Evolutionary conservation across 495 filamentous ascomycete species (phyloP).

Genomic region (Neurospora sp.): DNA sequence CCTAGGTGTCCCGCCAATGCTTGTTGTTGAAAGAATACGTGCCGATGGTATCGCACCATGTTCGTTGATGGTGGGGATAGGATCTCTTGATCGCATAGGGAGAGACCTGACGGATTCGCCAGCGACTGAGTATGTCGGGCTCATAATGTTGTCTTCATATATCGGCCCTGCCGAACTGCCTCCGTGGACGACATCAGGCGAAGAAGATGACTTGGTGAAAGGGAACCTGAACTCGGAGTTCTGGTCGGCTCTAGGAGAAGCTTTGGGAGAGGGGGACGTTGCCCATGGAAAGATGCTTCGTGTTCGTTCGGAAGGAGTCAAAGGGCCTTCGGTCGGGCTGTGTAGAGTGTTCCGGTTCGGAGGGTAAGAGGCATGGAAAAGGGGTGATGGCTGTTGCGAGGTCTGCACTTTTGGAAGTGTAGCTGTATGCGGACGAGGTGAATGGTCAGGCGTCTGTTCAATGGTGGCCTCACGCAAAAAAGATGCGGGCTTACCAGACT

Average conservation of each 20-base stretch:
- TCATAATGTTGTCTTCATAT: conserved; percentile 20
- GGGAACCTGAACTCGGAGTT: conserved; percentile 66
- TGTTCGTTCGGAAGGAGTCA: conserved; percentile 33
- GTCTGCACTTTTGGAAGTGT: conserved; percentile 28
- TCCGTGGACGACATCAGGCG: conserved; percentile 12
- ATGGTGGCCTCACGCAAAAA: background rate
- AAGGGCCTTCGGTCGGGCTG: conserved; percentile 24
- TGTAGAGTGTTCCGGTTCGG: conserved; percentile 27
- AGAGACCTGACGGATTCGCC: conserved; percentile 19
- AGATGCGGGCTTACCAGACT: conserved; percentile 18
- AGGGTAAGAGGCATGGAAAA: conserved; percentile 40
- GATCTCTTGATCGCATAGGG: conserved; percentile 27
- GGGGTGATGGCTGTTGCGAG: conserved; percentile 29
- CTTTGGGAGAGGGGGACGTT: background rate
- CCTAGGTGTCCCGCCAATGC: conserved; percentile 57
- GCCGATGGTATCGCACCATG: conserved; percentile 51
- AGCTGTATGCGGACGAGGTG: conserved; percentile 18
- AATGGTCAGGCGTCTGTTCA: background rate
- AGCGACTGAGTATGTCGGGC: conserved; percentile 23
- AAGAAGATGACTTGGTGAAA: conserved; percentile 35
- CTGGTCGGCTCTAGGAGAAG: conserved; percentile 27
- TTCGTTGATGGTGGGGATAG: conserved; percentile 38
- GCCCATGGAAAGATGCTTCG: conserved; percentile 15
- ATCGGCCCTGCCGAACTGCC: conserved; percentile 8
- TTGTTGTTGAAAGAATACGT: conserved; percentile 63